phyloP scores from a whole-genome alignment of 2,329 filamentous ascomycete genomes.

The Colletotrichum sp. region DNA sequence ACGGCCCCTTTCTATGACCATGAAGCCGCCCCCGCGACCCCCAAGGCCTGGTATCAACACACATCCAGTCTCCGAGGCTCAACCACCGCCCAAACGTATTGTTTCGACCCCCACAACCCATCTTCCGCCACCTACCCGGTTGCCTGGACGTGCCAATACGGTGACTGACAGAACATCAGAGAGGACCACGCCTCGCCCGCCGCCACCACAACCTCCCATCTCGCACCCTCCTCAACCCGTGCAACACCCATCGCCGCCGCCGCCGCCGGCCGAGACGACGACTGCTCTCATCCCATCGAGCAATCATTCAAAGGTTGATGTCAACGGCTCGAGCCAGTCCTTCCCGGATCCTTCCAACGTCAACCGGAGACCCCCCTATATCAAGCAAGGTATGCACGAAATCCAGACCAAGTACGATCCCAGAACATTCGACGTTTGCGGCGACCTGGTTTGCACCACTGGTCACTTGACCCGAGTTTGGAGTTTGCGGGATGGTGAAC shows the following conservation, averaged over 20 bases:
- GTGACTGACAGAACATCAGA: conserved; percentile 49
- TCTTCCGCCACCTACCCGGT: conserved; percentile 25
- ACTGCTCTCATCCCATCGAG: conserved; percentile 25
- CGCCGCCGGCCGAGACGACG: conserved; percentile 45
- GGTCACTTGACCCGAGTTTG: conserved; percentile 88
- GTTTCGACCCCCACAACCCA: conserved; percentile 22
- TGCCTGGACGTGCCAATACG: conserved; percentile 35
- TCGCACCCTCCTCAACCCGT: background rate
- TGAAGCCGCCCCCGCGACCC: conserved; percentile 49
- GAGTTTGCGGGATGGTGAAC: conserved; percentile 82
- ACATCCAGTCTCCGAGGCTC: conserved; percentile 25
- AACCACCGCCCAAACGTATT: conserved; percentile 29
- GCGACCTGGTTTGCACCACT: conserved; percentile 84
- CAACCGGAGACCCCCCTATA: conserved; percentile 81
- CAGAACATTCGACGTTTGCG: conserved; percentile 85
- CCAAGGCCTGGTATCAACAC: conserved; percentile 37
- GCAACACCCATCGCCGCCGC: conserved; percentile 17
- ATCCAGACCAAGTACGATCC: conserved; percentile 88
- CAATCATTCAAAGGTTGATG: conserved; percentile 53
- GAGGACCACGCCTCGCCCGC: conserved; percentile 35
- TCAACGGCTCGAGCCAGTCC: conserved; percentile 4
- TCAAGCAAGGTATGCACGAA: conserved; percentile 74
- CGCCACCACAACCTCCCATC: conserved; percentile 12
- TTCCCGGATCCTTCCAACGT: conserved; percentile 86
- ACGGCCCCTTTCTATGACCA: conserved; percentile 28